These are phyloP conservation scores for Sclerotinia minor DNA, from an alignment of 2,329 filamentous ascomycete species.

Conservation along the genomic window DNA sequence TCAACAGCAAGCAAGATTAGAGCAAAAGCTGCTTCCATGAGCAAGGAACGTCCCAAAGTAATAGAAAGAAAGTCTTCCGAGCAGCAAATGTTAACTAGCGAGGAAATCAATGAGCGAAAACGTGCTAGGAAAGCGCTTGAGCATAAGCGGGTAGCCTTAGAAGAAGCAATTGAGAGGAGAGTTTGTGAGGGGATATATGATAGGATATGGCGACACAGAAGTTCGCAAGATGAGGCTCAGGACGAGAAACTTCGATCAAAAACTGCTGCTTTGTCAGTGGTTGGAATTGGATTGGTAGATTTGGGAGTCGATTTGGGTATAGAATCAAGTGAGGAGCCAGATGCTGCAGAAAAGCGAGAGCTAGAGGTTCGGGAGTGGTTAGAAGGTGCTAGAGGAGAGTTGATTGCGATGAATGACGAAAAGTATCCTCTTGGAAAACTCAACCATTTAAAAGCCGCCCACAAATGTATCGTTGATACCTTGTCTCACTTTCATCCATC, in stretches of 20 bases:
- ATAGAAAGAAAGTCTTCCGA: slow-evolving; percentile 46
- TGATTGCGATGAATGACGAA: slow-evolving; percentile 81
- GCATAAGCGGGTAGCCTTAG: slow-evolving; percentile 71
- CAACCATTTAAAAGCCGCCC: slow-evolving; percentile 80
- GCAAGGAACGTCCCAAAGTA: slow-evolving; percentile 52
- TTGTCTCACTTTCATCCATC: slow-evolving; percentile 66
- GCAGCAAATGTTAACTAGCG: slow-evolving; percentile 87
- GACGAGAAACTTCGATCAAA: slow-evolving; percentile 94
- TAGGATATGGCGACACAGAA: slow-evolving; percentile 87
- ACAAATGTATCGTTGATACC: slow-evolving; percentile 93
- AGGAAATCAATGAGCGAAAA: slow-evolving; percentile 79
- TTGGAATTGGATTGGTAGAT: slow-evolving; percentile 86
- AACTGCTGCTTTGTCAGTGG: slow-evolving; percentile 84
- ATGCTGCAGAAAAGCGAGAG: slow-evolving; percentile 58
- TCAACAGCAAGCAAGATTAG: slow-evolving; percentile 59
- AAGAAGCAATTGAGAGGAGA: slow-evolving; percentile 87
- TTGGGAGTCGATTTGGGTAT: slow-evolving; percentile 74
- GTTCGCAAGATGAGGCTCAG: slow-evolving; percentile 88
- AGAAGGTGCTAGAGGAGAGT: slow-evolving; percentile 66
- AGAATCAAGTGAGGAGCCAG: slow-evolving; percentile 53
- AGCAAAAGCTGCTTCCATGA: slow-evolving; percentile 55
- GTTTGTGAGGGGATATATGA: slow-evolving; percentile 84
- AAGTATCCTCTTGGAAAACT: slow-evolving; percentile 90
- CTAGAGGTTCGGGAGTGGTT: slow-evolving; percentile 73
- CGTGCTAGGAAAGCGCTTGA: slow-evolving; percentile 76